Base-by-base conservation (phyloP, 805 yeast genomes). In the Candida boleticola region DNA sequence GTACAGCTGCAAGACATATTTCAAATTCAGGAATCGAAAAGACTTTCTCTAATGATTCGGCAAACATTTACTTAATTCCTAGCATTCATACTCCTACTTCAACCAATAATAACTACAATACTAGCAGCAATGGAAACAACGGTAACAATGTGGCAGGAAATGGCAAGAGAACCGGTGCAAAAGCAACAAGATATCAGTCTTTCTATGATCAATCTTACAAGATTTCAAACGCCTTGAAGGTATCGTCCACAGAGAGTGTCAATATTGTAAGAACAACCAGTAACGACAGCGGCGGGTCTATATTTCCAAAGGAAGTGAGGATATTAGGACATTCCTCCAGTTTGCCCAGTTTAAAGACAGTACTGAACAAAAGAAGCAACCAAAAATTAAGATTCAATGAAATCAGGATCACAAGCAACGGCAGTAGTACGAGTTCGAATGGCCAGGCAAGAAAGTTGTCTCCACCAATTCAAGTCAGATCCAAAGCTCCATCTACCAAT, bases 111-210 rank as follows among this genome's bases (percentile, higher is more conserved):
- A 7, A 44, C 34, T 20, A 49, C 41, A 6, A 34, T 22, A n/a
- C 29, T 26, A 29, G 14, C 21, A 13, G 34, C 26, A n/a, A n/a
- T n/a, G n/a, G n/a, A n/a, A 11, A 40, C 29, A 39, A 43, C 33
- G 37, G 48, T 5, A 54, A 58, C 1, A 57, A 62, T 2, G 44
- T 49, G 29, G 39, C 45, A 30, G 39, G 13, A 7, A 42, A 55
- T 3, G 45, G 48, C 1, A 61, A 60, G 52, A 61, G 61, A 50
- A 66, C 65, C 13, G 68, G 59, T 26, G 77, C 77, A 14, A 64
- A 68, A 39, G 79, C 79, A 1, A 58, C 56, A 22, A 57, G 79
- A 38, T 76, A 74, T 46, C 77, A 75, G 52, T 63, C 66, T 10
- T 72, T 73, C 52, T 73, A 75, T 46, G 74, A 73, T 45, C 74